phyloP scores from a whole-genome alignment of 495 filamentous ascomycete species.

The Penicillium canariense region DNA sequence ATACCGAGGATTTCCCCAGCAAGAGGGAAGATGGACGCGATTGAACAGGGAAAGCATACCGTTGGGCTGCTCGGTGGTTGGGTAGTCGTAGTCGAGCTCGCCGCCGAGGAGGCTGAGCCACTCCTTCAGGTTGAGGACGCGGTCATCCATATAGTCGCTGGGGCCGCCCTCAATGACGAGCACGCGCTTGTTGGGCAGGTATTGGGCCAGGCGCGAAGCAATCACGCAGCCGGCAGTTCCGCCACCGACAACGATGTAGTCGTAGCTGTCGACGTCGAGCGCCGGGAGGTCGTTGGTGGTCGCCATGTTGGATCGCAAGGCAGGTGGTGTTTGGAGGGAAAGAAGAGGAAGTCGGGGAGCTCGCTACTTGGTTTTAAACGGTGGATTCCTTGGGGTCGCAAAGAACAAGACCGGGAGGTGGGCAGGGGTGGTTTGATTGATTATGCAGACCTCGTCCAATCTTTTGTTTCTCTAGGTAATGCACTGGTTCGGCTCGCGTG shows the following conservation, averaged over 20 bases:
- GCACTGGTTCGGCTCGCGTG: constrained; percentile 10
- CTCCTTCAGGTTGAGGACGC: constrained; percentile 71
- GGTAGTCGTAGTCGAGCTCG: constrained; percentile 83
- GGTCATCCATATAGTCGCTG: constrained; percentile 63
- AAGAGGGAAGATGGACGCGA: neutral
- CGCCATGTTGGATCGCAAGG: constrained; percentile 49
- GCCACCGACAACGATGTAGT: constrained; percentile 84
- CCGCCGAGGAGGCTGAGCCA: constrained; percentile 77
- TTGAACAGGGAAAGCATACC: constrained; percentile 48
- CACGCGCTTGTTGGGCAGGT: constrained; percentile 62
- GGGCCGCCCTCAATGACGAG: constrained; percentile 65
- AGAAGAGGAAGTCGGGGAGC: neutral
- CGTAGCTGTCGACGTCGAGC: constrained; percentile 64
- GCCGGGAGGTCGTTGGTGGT: constrained; percentile 62
- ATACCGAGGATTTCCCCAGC: neutral
- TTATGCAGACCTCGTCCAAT: neutral
- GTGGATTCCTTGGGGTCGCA: too few species aligned
- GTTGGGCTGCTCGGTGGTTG: constrained; percentile 79
- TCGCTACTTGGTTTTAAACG: constrained; percentile 7
- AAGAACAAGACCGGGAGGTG: neutral
- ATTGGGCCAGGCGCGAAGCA: constrained; percentile 65
- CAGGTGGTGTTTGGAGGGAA: too few species aligned
- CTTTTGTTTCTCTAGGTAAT: constrained; percentile 3
- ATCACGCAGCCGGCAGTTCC: constrained; percentile 88
- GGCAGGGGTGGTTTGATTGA: constrained; percentile 10